A percentile compares a stretch with the other conserved stretches of the same genome.
Evolutionary conservation across 2,329 filamentous ascomycete species (phyloP).

Genomic region (Phaeosphaeria sp.): DNA sequence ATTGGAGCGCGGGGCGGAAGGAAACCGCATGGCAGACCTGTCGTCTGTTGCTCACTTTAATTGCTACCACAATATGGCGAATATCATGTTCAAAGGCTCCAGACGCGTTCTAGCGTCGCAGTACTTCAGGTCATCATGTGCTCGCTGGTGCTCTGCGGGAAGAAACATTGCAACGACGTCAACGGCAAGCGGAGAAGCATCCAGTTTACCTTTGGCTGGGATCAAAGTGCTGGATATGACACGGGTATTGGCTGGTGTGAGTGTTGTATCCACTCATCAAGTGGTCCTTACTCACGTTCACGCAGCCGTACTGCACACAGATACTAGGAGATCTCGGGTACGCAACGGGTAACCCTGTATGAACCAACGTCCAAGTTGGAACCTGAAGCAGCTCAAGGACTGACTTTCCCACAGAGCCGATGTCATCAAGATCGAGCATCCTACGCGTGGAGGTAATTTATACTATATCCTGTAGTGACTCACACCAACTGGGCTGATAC

Average conservation of each 20-base stretch:
- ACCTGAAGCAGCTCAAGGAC: conserved; percentile 19
- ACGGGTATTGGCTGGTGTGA: conserved; percentile 88
- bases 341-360: conserved; percentile 44
- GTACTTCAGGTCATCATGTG: conserved; percentile 3
- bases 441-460: conserved; percentile 53
- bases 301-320: conserved; percentile 93
- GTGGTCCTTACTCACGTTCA: conserved; percentile 21
- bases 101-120: conserved; percentile 15
- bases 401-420: conserved; percentile 70
- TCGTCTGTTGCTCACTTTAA: neutral
- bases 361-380: conserved; percentile 44
- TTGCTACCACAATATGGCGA: conserved; percentile 17
- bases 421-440: conserved; percentile 97
- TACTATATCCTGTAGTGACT: neutral
- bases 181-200: conserved; percentile 46
- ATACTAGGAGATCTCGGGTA: conserved; percentile 96
- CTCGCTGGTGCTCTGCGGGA: conserved; percentile 19
- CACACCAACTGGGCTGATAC: neutral
- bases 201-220: conserved; percentile 76
- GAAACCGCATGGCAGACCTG: conserved; percentile 4
- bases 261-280: conserved; percentile 39
- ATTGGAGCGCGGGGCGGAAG: conserved; percentile 16
- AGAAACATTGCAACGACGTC: conserved; percentile 52
- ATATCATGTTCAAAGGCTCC: conserved; percentile 19
- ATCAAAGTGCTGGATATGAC: conserved; percentile 96